These are phyloP conservation scores for Pachyrhizus erosus DNA, from an alignment of 306 rosid species.

Conservation along the genomic window DNA sequence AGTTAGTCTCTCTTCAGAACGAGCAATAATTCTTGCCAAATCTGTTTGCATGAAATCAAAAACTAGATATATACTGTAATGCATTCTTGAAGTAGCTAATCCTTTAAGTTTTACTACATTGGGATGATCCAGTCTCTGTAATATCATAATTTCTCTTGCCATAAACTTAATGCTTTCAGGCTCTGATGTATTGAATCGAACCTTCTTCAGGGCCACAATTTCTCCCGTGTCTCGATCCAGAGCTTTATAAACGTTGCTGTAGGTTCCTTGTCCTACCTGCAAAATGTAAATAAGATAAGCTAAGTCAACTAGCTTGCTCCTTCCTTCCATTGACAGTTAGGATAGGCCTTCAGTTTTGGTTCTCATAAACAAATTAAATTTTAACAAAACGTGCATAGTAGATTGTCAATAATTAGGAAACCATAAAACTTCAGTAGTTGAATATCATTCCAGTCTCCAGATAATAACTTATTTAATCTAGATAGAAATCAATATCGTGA, in stretches of 20 bases:
- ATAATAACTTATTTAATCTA: background rate
- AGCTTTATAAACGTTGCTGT: conserved; percentile 96
- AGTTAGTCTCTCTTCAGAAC: conserved; percentile 59
- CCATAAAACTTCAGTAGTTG: background rate
- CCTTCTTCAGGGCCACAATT: conserved; percentile 90
- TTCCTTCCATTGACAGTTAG: conserved; percentile 15
- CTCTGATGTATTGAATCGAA: conserved; percentile 78
- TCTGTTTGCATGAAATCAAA: conserved; percentile 94
- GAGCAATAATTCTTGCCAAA: conserved; percentile 68
- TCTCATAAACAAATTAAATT: background rate
- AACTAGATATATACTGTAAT: conserved; percentile 86
- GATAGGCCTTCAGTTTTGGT: conserved; percentile 12
- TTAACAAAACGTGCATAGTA: conserved; percentile 3
- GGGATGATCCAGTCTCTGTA: conserved; percentile 87
- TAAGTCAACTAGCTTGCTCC: conserved; percentile 14
- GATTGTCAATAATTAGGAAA: conserved; percentile 19
- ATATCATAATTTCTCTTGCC: conserved; percentile 87
- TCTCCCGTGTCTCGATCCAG: conserved; percentile 75
- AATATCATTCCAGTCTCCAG: background rate
- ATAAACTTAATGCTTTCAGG: conserved; percentile 90
- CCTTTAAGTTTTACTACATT: conserved; percentile 85
- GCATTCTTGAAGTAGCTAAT: conserved; percentile 94
- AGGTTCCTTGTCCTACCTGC: conserved; percentile 98
- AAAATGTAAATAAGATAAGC: conserved; percentile 35
- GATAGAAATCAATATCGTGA: conserved; percentile 29